Evolutionary conservation across 1,284 basidiomycete genomes (phyloP).

Genomic region (Ganoderma lingzhi): DNA sequence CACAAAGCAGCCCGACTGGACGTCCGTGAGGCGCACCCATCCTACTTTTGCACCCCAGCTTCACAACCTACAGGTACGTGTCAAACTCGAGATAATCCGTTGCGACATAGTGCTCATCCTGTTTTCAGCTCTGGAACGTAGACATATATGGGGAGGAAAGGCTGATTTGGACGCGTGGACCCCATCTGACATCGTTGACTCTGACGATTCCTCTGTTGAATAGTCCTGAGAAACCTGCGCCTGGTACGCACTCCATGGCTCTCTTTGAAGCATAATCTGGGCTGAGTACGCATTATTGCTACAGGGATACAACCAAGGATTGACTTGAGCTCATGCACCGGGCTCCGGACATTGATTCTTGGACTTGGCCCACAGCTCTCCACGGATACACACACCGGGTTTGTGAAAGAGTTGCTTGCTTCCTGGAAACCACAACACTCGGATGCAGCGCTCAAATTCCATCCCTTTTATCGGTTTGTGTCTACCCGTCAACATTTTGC

Average conservation of each 20-base stretch:
- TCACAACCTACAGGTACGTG: not conserved
- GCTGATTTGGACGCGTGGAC: not conserved
- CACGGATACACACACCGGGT: not conserved
- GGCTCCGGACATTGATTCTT: not conserved
- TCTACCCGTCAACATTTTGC: not conserved
- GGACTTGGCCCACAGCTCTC: not conserved
- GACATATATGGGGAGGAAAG: not conserved
- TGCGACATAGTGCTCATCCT: not conserved
- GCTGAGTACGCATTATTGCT: not conserved
- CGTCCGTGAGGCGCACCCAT: not conserved
- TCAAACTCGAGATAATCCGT: not conserved
- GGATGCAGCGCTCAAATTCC: not conserved
- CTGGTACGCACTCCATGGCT: not conserved
- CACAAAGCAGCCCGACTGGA: not conserved
- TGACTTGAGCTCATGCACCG: not conserved
- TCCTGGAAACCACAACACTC: not conserved
- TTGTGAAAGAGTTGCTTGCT: not conserved
- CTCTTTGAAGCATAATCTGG: no score
- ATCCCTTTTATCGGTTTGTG: fast-evolving
- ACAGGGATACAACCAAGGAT: not conserved
- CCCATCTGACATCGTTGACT: not conserved
- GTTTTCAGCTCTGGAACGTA: not conserved
- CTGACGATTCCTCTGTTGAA: not conserved
- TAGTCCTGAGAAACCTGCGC: not conserved
- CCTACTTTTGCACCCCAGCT: not conserved